Evolutionary conservation across 305 asterid species (phyloP).

Genomic region (Andrographis paniculata): DNA sequence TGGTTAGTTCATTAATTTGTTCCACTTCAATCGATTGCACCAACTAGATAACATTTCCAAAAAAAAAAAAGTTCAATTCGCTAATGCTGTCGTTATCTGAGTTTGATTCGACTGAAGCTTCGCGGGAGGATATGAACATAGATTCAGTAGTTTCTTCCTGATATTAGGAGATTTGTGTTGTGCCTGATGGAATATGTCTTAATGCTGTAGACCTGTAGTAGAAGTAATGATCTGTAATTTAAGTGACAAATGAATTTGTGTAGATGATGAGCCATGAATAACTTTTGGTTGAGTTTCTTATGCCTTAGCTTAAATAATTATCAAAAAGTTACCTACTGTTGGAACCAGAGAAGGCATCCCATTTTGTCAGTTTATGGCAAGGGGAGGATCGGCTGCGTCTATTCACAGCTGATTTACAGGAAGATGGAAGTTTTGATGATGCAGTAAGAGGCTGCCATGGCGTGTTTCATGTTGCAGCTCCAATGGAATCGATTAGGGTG

Average conservation of each 20-base stretch:
- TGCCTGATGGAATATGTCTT: too few species aligned
- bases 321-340: background rate
- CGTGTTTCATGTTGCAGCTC: conserved; percentile 79
- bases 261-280: too few species aligned
- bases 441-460: conserved; percentile 72
- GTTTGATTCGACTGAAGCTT: too few species aligned
- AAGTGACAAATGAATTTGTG: too few species aligned
- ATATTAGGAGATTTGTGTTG: too few species aligned
- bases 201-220: too few species aligned
- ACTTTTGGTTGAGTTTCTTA: background rate
- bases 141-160: too few species aligned
- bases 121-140: too few species aligned
- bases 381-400: conserved; percentile 40
- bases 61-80: background rate
- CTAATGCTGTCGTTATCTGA: background rate
- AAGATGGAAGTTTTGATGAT: conserved; percentile 83
- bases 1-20: conserved; percentile 24
- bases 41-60: too few species aligned
- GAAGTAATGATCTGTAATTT: too few species aligned
- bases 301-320: too few species aligned
- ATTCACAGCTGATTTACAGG: conserved; percentile 57
- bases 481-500: conserved; percentile 55
- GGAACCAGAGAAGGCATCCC: conserved; percentile 47
- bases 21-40: background rate
- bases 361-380: conserved; percentile 35